Evolutionary conservation across 2,329 filamentous ascomycete species (phyloP).

Genomic region (Sclerotinia spermophila): DNA sequence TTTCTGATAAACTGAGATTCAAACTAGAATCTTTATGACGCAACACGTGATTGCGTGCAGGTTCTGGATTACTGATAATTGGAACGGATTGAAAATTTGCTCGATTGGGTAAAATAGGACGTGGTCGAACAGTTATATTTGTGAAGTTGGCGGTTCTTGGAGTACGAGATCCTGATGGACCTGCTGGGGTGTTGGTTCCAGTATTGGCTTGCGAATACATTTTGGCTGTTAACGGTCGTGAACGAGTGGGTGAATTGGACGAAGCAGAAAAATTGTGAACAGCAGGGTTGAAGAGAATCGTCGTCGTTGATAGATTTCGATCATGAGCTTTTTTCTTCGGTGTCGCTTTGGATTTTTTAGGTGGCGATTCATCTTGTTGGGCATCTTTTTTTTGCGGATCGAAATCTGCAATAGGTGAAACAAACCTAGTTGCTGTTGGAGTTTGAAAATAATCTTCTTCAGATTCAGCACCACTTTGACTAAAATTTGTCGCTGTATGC

Average conservation of each 20-base stretch:
- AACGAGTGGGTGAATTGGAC: slow-evolving; percentile 40
- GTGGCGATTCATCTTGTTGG: not conserved
- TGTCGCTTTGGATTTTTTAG: slow-evolving; percentile 3
- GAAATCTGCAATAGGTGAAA: slow-evolving; percentile 15
- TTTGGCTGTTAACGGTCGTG: slow-evolving; percentile 39
- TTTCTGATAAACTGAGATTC: slow-evolving; percentile 67
- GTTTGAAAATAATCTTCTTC: slow-evolving; percentile 54
- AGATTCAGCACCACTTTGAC: slow-evolving; percentile 41
- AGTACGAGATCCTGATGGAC: slow-evolving; percentile 25
- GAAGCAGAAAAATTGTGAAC: slow-evolving; percentile 42
- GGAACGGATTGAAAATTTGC: slow-evolving; percentile 53
- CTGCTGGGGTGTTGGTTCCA: slow-evolving; percentile 29
- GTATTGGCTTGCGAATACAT: slow-evolving; percentile 31
- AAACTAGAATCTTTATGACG: slow-evolving; percentile 54
- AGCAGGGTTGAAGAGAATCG: slow-evolving; percentile 77
- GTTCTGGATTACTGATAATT: slow-evolving; percentile 41
- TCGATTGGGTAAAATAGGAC: slow-evolving; percentile 53
- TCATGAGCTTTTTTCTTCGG: slow-evolving; percentile 47
- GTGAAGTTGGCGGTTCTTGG: slow-evolving; percentile 38
- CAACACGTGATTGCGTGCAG: slow-evolving; percentile 24
- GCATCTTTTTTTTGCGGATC: not conserved
- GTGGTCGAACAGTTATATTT: slow-evolving; percentile 46
- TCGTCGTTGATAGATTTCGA: slow-evolving; percentile 75
- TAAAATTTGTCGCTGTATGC: slow-evolving; percentile 30
- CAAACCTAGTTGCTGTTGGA: slow-evolving; percentile 45